Evolutionary conservation across 495 filamentous ascomycete genomes (phyloP), one percentile per base, ranked within the genome.

Genomic region (Neurospora sp.): DNA sequence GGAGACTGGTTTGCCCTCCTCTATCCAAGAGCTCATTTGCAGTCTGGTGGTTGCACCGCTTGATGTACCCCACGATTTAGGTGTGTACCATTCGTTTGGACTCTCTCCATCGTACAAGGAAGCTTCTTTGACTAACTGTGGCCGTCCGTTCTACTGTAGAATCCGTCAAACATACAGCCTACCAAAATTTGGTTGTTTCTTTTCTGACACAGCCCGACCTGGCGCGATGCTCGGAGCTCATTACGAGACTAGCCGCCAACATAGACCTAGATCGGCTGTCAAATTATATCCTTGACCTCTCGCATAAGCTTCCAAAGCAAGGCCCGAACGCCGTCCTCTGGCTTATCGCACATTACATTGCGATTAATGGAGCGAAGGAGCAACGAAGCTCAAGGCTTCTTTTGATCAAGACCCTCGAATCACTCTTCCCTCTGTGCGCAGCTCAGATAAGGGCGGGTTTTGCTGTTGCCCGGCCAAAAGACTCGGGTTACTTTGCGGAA

Each of bases 281-380:
- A 0, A 69, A 73, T 16, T 74, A 74, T 9, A 53, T 80, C 39
- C 27, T 71, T 42, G 71, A 59, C 37, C 68, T 68, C 2, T 20
- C 68, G 2, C 18, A 65, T 18, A 65, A 18, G 53, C 53, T 65
- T 65, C 14, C n/a, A 76, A 77, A 69, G 69, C 74, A 14, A 35
- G 31, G 31, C 61, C 71, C 47, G 69, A 61, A 7, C 44, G 77
- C 78, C 31, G 85, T 86, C 18, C 82, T 94, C 27, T 96, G 94
- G 91, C 84, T 99, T 27, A 81, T 97, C 69, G 87, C 91, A 27
- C 92, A 97, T 77, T 89, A 94, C 73, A 91, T 98, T 69, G 92
- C 87, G 75, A 88, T 97, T 65, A 88, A 91, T 74, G 86, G 87
- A 42, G 79, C 82, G 5, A 79, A 80, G 18, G 73, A 78, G 20